Evolutionary conservation across 768 basidiomycete genomes (phyloP).

Genomic region (Nidularia pulvinata): DNA sequence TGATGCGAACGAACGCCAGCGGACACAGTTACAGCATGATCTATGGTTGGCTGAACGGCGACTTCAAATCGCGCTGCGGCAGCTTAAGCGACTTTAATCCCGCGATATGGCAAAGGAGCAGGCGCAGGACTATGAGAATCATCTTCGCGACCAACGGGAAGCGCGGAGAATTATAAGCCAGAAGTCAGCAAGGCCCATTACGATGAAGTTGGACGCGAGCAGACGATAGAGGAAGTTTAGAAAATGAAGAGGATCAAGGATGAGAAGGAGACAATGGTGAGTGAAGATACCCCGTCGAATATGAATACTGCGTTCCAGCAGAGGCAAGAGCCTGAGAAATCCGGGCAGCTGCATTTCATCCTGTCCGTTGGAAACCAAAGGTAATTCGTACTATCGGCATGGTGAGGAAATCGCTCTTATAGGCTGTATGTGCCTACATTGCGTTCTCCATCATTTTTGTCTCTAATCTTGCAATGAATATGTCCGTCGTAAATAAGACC

Average conservation of each 20-base stretch:
- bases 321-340: constrained; percentile 74
- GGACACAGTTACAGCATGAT: constrained; percentile 81
- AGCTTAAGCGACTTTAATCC: constrained; percentile 73
- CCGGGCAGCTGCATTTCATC: constrained; percentile 96
- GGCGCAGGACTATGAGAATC: constrained; percentile 93
- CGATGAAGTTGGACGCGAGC: constrained; percentile 88
- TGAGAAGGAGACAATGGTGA: constrained; percentile 92
- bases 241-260: constrained; percentile 99
- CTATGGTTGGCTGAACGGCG: constrained; percentile 90
- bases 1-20: constrained; percentile 77
- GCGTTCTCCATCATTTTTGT: too few relatives aligned
- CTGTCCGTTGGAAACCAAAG: constrained; percentile 93
- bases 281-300: constrained; percentile 93
- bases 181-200: constrained; percentile 96
- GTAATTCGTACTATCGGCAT: constrained; percentile 36
- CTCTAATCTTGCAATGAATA: too few relatives aligned
- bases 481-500: too few relatives aligned
- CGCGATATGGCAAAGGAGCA: constrained; percentile 90
- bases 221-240: constrained; percentile 98
- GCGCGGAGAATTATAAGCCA: constrained; percentile 92
- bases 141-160: constrained; percentile 89
- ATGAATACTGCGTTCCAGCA: constrained; percentile 95
- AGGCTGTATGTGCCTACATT: too few relatives aligned
- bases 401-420: too few relatives aligned
- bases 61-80: constrained; percentile 70